These are phyloP conservation scores for Fraxinus sp. DNA, from an alignment of 305 asterid species.

Conservation along the genomic window DNA sequence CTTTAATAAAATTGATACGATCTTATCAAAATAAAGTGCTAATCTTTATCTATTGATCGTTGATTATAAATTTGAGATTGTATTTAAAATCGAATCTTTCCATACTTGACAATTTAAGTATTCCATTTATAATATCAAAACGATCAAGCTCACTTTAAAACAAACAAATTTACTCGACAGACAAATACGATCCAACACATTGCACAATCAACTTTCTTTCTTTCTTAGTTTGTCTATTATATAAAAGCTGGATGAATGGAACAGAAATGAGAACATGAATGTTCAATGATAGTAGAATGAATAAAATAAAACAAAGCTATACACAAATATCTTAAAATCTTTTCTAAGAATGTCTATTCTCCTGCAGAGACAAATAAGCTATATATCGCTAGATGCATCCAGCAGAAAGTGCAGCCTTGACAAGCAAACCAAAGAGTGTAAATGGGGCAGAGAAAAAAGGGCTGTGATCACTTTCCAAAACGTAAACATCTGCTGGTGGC, in stretches of 20 bases:
- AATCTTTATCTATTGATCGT: no score
- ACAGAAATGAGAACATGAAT: neutral
- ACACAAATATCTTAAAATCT: neutral
- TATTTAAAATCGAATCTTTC: no score
- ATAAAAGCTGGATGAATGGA: neutral
- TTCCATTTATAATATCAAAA: neutral
- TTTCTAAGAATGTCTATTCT: neutral
- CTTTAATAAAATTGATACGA: no score
- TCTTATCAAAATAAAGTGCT: neutral
- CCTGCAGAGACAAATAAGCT: neutral
- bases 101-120: neutral
- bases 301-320: neutral
- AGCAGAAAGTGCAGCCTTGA: constrained; percentile 47
- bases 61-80: no score
- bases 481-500: constrained; percentile 57
- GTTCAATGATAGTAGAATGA: neutral
- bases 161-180: neutral
- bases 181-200: neutral
- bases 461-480: constrained; percentile 70
- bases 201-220: neutral
- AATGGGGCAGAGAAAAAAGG: constrained; percentile 79
- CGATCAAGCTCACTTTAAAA: neutral
- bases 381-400: constrained; percentile 14
- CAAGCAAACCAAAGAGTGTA: constrained; percentile 52
- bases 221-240: neutral